Evolutionary conservation across 2,329 filamentous ascomycete genomes (phyloP), one percentile per base, ranked within the genome.

Genomic region (Geoglossum cookeanum): DNA sequence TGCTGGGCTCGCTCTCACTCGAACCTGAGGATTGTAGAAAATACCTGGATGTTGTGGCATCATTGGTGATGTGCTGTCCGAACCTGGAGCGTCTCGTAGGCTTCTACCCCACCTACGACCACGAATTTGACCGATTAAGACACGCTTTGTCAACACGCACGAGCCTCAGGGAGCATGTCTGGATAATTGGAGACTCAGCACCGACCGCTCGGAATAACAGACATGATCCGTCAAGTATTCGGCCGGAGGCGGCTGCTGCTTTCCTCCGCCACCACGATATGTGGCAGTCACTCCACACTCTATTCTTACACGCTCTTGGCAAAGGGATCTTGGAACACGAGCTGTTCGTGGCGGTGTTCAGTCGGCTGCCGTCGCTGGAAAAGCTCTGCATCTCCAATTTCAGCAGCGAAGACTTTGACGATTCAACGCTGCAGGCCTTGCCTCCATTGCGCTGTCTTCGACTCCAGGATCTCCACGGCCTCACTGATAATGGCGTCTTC

Each of bases 1-100:
- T 76, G 55, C 71, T 77, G 58, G 48, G 70, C 57, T 59, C 69
- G 6, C 64, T 70, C 58, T 63, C 64, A 39, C 59, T 65, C 54
- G 71, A 70, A 32, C 71, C 66, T 49, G 68, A 70, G 58, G 68
- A 70, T 52, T 68, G 68, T 58, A 70, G 75, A 62, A 73, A 75
- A 54, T 75, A 78, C 56, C 68, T 75, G 48, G 74, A 78, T 58
- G 59, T 75, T 17, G 65, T 80, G 17, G 75, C 76, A 4, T 78
- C 77, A 0, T 68, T 81, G 42, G 75, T 81, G 35, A 78, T 79
- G 73, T 72, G 74, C 1, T 81, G 77, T 62, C 77, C 78, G 6
- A 78, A 76, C 59, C 65, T 81, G 27, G 76, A 81, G 65, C 71
- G 72, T 30, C 65, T 81, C 6, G 64, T 73, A 35, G 78, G 78